A percentile compares a stretch with the other conserved stretches of the same genome.
Conservation (phyloP, 129 eudicot species). For the Helianthus tuberosus region DNA sequence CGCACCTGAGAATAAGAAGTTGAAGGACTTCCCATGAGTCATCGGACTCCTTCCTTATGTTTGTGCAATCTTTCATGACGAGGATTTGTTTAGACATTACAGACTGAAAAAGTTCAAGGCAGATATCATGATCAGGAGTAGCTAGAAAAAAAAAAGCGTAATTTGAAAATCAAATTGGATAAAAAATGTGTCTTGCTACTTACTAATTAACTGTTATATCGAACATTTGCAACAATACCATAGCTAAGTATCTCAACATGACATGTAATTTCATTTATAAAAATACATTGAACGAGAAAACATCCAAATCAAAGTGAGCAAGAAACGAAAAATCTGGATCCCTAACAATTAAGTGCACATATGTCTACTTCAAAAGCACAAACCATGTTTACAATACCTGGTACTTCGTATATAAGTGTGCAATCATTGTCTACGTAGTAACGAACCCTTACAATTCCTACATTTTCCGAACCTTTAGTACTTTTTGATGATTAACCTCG, state of each 20-base stretch:
- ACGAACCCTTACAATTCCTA: background rate
- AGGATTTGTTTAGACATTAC: background rate
- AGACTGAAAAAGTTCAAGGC: background rate
- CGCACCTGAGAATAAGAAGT: slow-evolving; percentile 12
- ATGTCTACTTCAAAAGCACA: background rate
- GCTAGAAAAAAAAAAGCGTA: background rate
- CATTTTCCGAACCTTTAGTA: background rate
- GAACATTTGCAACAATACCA: slow-evolving; percentile 5
- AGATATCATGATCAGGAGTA: background rate
- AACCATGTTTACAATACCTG: background rate
- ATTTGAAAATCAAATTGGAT: slow-evolving; percentile 11
- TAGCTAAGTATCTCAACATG: background rate
- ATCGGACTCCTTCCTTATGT: background rate
- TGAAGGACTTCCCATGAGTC: slow-evolving; percentile 2
- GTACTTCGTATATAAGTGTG: background rate
- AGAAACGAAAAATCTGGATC: background rate
- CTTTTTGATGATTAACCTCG: slow-evolving; percentile 6
- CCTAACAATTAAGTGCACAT: background rate
- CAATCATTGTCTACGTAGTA: background rate
- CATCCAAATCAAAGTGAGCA: background rate
- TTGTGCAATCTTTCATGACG: background rate
- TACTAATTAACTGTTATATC: background rate
- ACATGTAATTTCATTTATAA: background rate
- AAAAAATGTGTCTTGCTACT: background rate
- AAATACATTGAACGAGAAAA: background rate